A percentile compares a stretch with the other conserved stretches of the same genome.
Conservation (phyloP, 768 basidiomycete genomes). For the Flagelloscypha sp. region DNA sequence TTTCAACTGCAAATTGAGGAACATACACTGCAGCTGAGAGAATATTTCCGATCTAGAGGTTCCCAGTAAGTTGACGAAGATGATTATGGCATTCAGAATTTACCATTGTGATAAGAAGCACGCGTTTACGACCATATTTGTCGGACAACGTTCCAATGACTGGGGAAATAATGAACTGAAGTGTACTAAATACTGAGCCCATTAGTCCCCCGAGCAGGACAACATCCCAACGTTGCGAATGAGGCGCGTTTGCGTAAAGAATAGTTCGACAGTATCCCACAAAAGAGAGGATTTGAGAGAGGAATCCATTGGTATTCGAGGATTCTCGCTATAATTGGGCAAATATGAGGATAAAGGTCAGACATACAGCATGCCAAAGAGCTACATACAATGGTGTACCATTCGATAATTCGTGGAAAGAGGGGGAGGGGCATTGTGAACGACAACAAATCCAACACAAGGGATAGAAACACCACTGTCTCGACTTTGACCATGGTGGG, state of each 20-base stretch:
- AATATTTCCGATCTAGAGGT: constrained; percentile 89
- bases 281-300: constrained; percentile 59
- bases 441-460: constrained; percentile 84
- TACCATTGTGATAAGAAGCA: constrained; percentile 85
- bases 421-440: constrained; percentile 95
- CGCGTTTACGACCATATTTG: constrained; percentile 76
- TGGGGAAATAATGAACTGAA: constrained; percentile 81
- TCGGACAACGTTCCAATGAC: constrained; percentile 80
- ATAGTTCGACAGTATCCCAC: constrained; percentile 61
- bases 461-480: constrained; percentile 78
- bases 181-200: constrained; percentile 84
- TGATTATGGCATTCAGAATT: too few relatives aligned
- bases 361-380: constrained; percentile 1
- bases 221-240: constrained; percentile 83
- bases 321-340: constrained; percentile 53
- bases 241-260: constrained; percentile 50
- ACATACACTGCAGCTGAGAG: constrained; percentile 79
- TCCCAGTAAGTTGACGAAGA: too few relatives aligned
- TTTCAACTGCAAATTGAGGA: constrained; percentile 1
- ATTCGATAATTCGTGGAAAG: constrained; percentile 95
- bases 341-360: constrained; percentile 1
- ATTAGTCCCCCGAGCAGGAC: constrained; percentile 91
- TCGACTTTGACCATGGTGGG: constrained; percentile 58
- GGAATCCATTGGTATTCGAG: constrained; percentile 58
- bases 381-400: constrained; percentile 65